Percentiles rank a stretch among this genome's conserved stretches.
Conservation (phyloP, 2,329 filamentous ascomycete genomes). For the Juglanconis juglandina region DNA sequence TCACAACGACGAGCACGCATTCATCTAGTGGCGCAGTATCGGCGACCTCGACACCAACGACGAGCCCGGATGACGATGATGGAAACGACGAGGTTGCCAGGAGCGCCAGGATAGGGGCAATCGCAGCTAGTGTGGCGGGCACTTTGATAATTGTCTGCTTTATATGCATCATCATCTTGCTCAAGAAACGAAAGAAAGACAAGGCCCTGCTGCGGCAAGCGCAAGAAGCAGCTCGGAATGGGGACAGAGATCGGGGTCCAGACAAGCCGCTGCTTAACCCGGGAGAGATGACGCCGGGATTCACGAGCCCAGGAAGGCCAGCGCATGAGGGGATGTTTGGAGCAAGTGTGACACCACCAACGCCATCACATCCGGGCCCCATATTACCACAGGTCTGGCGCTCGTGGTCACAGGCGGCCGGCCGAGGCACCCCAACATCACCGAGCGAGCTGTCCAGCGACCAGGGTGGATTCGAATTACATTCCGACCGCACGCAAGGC, state of each 20-base stretch:
- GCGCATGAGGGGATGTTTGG: not conserved
- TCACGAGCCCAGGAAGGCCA: not conserved
- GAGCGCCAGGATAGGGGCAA: conserved; percentile 12
- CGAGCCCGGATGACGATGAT: not conserved
- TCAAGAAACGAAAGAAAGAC: conserved; percentile 10
- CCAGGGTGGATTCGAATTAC: not conserved
- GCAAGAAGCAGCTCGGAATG: not conserved
- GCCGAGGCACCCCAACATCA: not conserved
- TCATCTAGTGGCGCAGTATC: not conserved
- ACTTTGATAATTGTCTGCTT: conserved; percentile 5
- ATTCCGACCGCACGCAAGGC: not conserved
- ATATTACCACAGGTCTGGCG: conserved; percentile 1
- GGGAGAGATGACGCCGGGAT: not conserved
- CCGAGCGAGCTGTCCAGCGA: conserved; percentile 10
- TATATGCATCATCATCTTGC: conserved; percentile 8
- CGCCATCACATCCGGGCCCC: not conserved
- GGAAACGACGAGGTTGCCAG: not conserved
- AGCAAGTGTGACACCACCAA: conserved; percentile 2
- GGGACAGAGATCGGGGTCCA: not conserved
- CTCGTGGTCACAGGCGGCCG: not conserved
- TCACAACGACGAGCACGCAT: conserved; percentile 6
- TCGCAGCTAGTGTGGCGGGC: conserved; percentile 10
- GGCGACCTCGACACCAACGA: not conserved
- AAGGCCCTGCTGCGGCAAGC: conserved; percentile 5
- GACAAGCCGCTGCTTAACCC: conserved; percentile 6